Percentiles rank a stretch among this genome's conserved stretches.
These are phyloP conservation scores for Hypoxylon lienhwacheense DNA, from an alignment of 495 filamentous ascomycete species.

Conservation along the genomic window DNA sequence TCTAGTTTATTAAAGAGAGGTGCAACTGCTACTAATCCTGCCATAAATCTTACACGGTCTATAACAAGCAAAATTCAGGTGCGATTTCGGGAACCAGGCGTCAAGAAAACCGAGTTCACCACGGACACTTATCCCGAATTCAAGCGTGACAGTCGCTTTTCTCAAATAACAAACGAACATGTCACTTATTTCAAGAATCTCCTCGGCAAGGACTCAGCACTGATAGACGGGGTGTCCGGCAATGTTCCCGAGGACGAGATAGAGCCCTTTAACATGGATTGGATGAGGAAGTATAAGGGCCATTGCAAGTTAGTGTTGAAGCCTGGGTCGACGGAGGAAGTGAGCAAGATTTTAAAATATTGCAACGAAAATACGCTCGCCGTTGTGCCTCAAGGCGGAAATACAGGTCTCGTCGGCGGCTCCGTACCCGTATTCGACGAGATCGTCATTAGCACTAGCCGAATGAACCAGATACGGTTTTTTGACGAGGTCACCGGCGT, in stretches of 20 bases:
- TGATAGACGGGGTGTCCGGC: slow-evolving; percentile 77
- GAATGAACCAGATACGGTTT: slow-evolving; percentile 85
- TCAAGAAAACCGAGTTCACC: slow-evolving; percentile 69
- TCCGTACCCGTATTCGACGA: slow-evolving; percentile 97
- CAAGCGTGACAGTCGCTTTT: slow-evolving; percentile 74
- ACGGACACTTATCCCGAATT: slow-evolving; percentile 83
- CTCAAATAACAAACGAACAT: slow-evolving; percentile 70
- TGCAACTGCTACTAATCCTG: neutral
- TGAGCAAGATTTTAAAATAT: slow-evolving; percentile 85
- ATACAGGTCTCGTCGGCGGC: slow-evolving; percentile 92
- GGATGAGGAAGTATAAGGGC: slow-evolving; percentile 98
- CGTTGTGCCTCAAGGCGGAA: slow-evolving; percentile 97
- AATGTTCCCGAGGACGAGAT: slow-evolving; percentile 72
- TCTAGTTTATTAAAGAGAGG: slow-evolving; percentile 22
- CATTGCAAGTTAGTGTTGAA: slow-evolving; percentile 86
- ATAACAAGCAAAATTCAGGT: slow-evolving; percentile 42
- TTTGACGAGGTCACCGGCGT: slow-evolving; percentile 94
- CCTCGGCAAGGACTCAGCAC: slow-evolving; percentile 72
- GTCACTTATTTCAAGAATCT: slow-evolving; percentile 76
- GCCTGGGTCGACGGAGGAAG: slow-evolving; percentile 76
- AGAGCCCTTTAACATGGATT: slow-evolving; percentile 92
- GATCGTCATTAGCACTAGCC: slow-evolving; percentile 85
- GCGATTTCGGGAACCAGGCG: slow-evolving; percentile 33
- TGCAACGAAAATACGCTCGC: slow-evolving; percentile 90
- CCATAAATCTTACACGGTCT: slow-evolving; percentile 26